Evolutionary conservation across 2,329 filamentous ascomycete species (phyloP).

Genomic region (Pseudopyrenochaeta lycopersici): DNA sequence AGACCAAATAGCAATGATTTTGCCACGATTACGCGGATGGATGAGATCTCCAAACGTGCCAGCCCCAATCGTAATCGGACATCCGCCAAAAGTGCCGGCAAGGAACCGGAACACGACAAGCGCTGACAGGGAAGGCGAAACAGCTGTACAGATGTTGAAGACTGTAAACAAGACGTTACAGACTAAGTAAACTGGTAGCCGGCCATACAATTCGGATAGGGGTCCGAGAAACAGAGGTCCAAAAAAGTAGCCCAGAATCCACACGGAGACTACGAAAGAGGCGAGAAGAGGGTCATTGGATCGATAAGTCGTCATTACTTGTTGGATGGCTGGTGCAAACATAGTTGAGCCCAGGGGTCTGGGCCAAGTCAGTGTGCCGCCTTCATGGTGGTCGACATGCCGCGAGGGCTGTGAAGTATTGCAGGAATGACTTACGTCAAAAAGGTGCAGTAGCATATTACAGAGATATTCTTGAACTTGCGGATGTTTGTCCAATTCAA

Average conservation of each 20-base stretch:
- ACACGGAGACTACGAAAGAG: slow-evolving; percentile 29
- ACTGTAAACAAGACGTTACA: slow-evolving; percentile 54
- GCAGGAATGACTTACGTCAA: slow-evolving; percentile 25
- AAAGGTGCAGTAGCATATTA: slow-evolving; percentile 39
- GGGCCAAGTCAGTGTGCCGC: not conserved
- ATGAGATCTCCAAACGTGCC: slow-evolving; percentile 34
- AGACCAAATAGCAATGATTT: slow-evolving; percentile 27
- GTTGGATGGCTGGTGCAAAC: slow-evolving; percentile 53
- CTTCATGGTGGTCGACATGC: not conserved
- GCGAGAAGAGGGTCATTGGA: slow-evolving; percentile 15
- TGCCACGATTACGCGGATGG: slow-evolving; percentile 21
- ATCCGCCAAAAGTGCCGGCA: slow-evolving; percentile 24
- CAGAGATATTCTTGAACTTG: slow-evolving; percentile 34
- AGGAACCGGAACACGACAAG: slow-evolving; percentile 38
- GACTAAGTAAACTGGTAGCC: slow-evolving; percentile 24
- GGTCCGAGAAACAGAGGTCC: slow-evolving; percentile 33
- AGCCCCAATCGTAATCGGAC: slow-evolving; percentile 26
- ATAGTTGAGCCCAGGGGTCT: slow-evolving; percentile 62
- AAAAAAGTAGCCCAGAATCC: slow-evolving; percentile 27
- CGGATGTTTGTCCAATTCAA: slow-evolving; percentile 62
- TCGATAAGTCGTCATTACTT: slow-evolving; percentile 67
- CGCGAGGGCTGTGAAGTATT: not conserved
- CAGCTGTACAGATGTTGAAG: slow-evolving; percentile 54
- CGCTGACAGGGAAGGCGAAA: slow-evolving; percentile 24
- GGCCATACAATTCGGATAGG: slow-evolving; percentile 35